Percentiles rank a stretch among this genome's conserved stretches.
These are phyloP conservation scores for Fusarium praegraminearum DNA, from an alignment of 2,329 filamentous ascomycete genomes.

Conservation along the genomic window DNA sequence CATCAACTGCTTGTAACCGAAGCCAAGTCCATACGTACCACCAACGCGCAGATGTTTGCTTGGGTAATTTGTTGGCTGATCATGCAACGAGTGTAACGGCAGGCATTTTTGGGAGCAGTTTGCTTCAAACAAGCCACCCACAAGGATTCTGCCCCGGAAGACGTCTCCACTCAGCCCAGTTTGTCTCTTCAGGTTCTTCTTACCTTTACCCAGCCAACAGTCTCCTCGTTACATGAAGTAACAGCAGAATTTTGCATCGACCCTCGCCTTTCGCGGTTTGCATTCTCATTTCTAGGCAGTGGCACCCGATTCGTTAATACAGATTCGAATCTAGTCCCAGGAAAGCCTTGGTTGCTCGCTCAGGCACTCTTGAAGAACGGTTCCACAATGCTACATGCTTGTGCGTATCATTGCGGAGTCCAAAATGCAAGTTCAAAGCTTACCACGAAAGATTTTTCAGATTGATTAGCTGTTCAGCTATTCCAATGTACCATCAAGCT, in stretches of 20 bases:
- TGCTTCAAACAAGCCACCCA: constrained; percentile 31
- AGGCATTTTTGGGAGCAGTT: constrained; percentile 21
- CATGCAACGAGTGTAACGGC: constrained; percentile 13
- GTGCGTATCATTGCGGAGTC: constrained; percentile 20
- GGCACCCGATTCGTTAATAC: neutral
- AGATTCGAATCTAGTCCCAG: constrained; percentile 12
- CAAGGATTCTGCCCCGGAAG: constrained; percentile 27
- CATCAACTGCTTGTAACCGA: constrained; percentile 19
- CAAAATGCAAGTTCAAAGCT: constrained; percentile 28
- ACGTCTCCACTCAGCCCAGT: constrained; percentile 22
- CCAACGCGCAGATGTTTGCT: constrained; percentile 24
- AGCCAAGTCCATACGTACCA: constrained; percentile 9
- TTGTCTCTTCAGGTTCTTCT: constrained; percentile 14
- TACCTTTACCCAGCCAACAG: constrained; percentile 16
- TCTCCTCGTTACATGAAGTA: constrained; percentile 17
- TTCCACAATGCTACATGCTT: constrained; percentile 28
- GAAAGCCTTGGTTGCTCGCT: neutral
- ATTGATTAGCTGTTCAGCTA: neutral
- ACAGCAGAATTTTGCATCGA: neutral
- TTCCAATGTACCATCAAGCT: neutral
- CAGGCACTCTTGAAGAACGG: constrained; percentile 18
- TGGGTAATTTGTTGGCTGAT: constrained; percentile 20
- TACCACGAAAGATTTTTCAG: constrained; percentile 38
- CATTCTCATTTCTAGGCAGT: neutral
- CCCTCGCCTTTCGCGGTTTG: neutral